Conservation (phyloP, 345 rosid species). For the Litchi chinensis region DNA sequence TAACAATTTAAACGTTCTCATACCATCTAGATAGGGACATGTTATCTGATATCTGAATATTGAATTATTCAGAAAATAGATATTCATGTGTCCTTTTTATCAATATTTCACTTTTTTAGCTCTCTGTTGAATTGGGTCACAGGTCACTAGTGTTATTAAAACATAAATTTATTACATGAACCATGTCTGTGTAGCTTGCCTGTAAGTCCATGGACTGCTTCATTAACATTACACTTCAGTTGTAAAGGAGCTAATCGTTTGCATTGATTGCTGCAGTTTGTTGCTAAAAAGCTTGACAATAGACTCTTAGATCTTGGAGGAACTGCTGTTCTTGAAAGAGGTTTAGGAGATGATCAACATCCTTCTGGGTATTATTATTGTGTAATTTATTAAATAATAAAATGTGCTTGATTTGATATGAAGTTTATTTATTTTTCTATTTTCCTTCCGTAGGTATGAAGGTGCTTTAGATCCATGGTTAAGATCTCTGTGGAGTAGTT, state of each 20-base stretch:
- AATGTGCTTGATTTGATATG: background rate
- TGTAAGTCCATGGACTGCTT: background rate
- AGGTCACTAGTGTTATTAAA: constrained; percentile 4
- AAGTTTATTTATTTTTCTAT: constrained; percentile 1
- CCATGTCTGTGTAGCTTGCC: background rate
- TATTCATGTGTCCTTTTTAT: background rate
- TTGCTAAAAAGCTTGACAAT: constrained; percentile 90
- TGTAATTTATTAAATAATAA: constrained; percentile 1
- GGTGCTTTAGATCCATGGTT: constrained; percentile 96
- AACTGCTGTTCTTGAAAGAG: constrained; percentile 61
- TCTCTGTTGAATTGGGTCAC: background rate
- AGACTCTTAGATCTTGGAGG: constrained; percentile 91
- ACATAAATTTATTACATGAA: background rate
- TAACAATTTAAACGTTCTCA: background rate
- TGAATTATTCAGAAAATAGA: background rate
- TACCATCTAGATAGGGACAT: background rate
- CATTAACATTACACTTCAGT: background rate
- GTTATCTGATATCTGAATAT: background rate
- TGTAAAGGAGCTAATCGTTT: background rate
- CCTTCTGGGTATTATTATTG: constrained; percentile 84
- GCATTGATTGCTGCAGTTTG: constrained; percentile 68
- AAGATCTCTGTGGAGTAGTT: constrained; percentile 71
- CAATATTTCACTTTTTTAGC: background rate
- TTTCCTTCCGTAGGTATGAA: constrained; percentile 62
- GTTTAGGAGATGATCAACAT: constrained; percentile 97